Evolutionary conservation across 2,329 filamentous ascomycete species (phyloP), one percentile per base, ranked within the genome.

Genomic region (Trichoderma sp.): DNA sequence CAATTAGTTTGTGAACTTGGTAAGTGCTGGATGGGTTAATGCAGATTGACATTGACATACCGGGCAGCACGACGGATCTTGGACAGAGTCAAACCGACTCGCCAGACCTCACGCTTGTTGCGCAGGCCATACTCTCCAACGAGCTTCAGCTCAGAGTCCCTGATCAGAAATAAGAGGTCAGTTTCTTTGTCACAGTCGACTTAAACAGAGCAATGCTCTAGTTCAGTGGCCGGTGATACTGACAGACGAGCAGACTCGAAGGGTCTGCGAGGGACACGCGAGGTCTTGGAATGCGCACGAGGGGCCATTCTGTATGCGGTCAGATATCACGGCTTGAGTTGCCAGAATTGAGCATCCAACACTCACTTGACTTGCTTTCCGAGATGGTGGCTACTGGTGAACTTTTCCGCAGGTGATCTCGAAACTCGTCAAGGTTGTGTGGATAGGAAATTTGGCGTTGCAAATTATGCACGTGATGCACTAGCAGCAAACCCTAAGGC

Each of bases 41-140:
- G 1, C 32, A 34, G 7, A n/a, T 46, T 3, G 13, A 14, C 26
- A 26, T 49, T 39, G 71, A 73, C 80, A 70, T 92, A 97, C 95
- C 96, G 96, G 83, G 96, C 96, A 91, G 96, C 96, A 97, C 96
- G 96, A 94, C 96, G 96, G 81, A 99, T 99, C 91, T 98, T 98
- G 88, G 96, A 98, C 82, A 99, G 91, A 81, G 95, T 97, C 85
- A 99, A 91, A 90, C 93, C 91, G 86, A 99, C 96, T 86, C 96
- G 94, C 96, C 96, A 99, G 83, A 99, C 96, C 90, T 99, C 96
- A 89, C 96, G 95, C 94, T 99, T 99, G 90, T 99, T 99, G 87
- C 94, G 93, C 80, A 99, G 93, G 87, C 96, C 96, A 89, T 96
- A 99, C 89, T 99, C 96, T 86, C 96, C 96, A 81, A 99, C 95